Conservation (phyloP, 179 eudicot species). For the Vitellaria paradoxa region DNA sequence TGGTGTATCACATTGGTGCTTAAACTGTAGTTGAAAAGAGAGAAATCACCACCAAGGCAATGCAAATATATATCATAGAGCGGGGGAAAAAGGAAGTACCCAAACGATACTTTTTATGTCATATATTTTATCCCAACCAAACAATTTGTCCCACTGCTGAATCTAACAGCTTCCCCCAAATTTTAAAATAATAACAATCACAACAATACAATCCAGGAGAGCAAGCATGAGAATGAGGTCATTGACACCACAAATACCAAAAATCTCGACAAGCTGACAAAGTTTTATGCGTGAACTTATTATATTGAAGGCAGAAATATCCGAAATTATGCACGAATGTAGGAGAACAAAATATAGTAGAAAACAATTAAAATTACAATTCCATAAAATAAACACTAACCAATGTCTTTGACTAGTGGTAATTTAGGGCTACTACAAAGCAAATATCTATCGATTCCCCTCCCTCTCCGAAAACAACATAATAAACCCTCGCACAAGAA, state of each 20-base stretch:
- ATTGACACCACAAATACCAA: background rate
- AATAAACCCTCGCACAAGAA: too few species aligned
- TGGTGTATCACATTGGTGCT: too few species aligned
- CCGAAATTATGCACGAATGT: too few species aligned
- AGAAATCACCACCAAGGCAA: background rate
- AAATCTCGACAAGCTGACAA: background rate
- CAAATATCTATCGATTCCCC: too few species aligned
- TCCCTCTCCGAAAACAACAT: too few species aligned
- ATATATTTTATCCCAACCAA: background rate
- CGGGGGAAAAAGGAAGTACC: background rate
- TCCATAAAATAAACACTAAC: too few species aligned
- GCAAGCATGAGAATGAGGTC: background rate
- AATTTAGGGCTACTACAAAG: too few species aligned
- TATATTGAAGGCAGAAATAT: background rate
- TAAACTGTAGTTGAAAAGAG: background rate
- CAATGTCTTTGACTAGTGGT: too few species aligned
- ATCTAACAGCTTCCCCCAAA: slow-evolving; percentile 1
- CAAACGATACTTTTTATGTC: too few species aligned
- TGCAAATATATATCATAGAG: background rate
- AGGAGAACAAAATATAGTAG: background rate
- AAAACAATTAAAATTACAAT: too few species aligned
- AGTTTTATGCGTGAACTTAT: background rate
- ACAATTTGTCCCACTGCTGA: background rate
- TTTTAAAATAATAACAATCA: background rate
- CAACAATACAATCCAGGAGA: background rate